Conservation (phyloP, 192 early-diverging fungal species). For the Phycomyces blakesleeanus region DNA sequence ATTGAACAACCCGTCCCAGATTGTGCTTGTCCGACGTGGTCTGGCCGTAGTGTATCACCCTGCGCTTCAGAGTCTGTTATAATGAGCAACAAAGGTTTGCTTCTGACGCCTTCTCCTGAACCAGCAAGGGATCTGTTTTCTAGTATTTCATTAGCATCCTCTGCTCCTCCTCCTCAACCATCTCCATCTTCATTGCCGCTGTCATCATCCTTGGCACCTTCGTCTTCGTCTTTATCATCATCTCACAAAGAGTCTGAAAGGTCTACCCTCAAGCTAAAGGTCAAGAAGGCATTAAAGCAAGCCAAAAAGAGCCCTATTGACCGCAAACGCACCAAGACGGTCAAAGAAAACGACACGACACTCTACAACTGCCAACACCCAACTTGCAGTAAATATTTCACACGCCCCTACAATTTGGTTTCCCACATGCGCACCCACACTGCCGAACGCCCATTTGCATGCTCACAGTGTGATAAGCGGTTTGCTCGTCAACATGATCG, state of each 20-base stretch:
- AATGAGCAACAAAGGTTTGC: neutral
- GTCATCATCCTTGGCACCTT: too few relatives aligned
- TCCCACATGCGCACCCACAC: constrained; percentile 73
- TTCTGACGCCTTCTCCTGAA: neutral
- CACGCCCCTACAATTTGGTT: constrained; percentile 71
- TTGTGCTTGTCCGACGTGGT: neutral
- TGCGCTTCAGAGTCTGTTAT: neutral
- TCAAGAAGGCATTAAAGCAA: neutral
- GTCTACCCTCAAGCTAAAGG: neutral
- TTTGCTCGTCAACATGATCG: constrained; percentile 91
- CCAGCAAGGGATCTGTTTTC: neutral
- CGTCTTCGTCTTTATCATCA: too few relatives aligned
- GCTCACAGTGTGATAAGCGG: constrained; percentile 63
- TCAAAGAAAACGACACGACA: neutral
- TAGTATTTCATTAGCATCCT: too few relatives aligned
- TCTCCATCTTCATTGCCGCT: too few relatives aligned
- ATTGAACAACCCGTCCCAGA: neutral
- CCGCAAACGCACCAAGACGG: neutral
- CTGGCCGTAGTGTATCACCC: neutral
- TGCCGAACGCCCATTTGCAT: constrained; percentile 68
- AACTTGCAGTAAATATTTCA: constrained; percentile 65
- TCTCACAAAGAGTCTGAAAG: too few relatives aligned
- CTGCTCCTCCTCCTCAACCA: too few relatives aligned
- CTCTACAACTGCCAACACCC: constrained; percentile 21
- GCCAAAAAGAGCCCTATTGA: neutral